phyloP scores from a whole-genome alignment of 371 early-diverging fungal genomes.

The Mortierella sp. region DNA sequence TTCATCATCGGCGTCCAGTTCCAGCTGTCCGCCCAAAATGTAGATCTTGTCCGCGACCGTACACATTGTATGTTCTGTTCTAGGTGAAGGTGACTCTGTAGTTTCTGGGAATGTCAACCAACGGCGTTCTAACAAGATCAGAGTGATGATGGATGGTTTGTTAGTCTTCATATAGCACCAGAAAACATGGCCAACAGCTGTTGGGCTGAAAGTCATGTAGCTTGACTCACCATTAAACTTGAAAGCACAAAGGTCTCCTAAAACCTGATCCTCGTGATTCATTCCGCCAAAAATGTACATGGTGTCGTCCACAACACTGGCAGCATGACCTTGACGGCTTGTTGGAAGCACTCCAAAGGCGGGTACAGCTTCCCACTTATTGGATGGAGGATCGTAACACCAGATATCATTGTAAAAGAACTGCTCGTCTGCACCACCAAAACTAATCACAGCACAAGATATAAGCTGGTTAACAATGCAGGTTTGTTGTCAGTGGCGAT shows the following conservation, averaged over 20 bases:
- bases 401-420: conserved; percentile 80
- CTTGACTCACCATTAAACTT: conserved; percentile 66
- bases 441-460: conserved; percentile 56
- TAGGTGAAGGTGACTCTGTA: conserved; percentile 72
- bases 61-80: conserved; percentile 72
- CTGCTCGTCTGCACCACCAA: conserved; percentile 80
- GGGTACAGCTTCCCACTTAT: conserved; percentile 68
- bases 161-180: background rate
- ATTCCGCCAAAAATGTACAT: conserved; percentile 85
- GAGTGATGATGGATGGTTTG: no score
- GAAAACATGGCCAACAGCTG: background rate
- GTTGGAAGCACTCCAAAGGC: conserved; percentile 75
- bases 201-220: background rate
- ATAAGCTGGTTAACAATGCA: background rate
- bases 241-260: conserved; percentile 80
- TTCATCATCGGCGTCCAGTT: conserved; percentile 62
- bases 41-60: conserved; percentile 70
- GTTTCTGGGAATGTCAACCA: conserved; percentile 79
- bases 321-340: conserved; percentile 73
- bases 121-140: conserved; percentile 69
- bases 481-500: background rate
- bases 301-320: conserved; percentile 73
- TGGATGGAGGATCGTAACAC: conserved; percentile 69
- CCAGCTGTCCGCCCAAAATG: conserved; percentile 74
- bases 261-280: conserved; percentile 64